These are phyloP conservation scores for Phytopythium sindhum DNA, from an alignment of 352 stramenopile species.

Conservation along the genomic window DNA sequence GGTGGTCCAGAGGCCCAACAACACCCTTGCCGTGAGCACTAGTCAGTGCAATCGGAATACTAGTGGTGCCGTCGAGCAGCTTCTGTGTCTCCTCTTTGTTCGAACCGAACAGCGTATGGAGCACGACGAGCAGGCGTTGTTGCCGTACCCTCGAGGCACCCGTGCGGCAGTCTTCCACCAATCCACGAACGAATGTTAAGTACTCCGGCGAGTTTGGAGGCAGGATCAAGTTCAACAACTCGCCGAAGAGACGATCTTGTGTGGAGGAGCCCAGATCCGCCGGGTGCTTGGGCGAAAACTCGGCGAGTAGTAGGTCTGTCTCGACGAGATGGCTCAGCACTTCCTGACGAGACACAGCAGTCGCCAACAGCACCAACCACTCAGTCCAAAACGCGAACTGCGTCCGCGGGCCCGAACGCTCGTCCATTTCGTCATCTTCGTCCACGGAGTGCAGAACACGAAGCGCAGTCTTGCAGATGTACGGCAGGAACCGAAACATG, in stretches of 20 bases:
- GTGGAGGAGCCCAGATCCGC: too few species aligned
- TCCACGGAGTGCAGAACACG: constrained; percentile 23
- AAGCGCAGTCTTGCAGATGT: constrained; percentile 48
- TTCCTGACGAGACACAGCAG: constrained; percentile 39
- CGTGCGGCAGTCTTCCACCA: constrained; percentile 29
- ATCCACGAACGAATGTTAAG: constrained; percentile 36
- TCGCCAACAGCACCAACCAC: constrained; percentile 50
- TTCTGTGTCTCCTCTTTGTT: constrained; percentile 19
- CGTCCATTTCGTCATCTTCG: constrained; percentile 10
- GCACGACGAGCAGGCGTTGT: constrained; percentile 29
- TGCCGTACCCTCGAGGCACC: constrained; percentile 23
- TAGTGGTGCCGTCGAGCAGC: constrained; percentile 4
- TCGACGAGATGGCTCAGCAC: constrained; percentile 53
- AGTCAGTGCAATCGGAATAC: constrained; percentile 20
- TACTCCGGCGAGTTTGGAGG: constrained; percentile 42
- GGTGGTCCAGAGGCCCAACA: constrained; percentile 24
- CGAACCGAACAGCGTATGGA: constrained; percentile 33
- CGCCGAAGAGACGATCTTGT: constrained; percentile 18
- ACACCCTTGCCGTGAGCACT: constrained; percentile 3
- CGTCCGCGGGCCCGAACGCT: neutral
- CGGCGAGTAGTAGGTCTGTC: constrained; percentile 44
- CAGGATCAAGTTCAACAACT: constrained; percentile 41
- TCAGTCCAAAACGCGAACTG: constrained; percentile 38
- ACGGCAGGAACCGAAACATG: constrained; percentile 53
- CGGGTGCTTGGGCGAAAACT: constrained; percentile 10